Percentiles rank a stretch among this genome's conserved stretches.
Evolutionary conservation across 805 yeast genomes (phyloP).

Genomic region (Limtongozyma cylindracea): DNA sequence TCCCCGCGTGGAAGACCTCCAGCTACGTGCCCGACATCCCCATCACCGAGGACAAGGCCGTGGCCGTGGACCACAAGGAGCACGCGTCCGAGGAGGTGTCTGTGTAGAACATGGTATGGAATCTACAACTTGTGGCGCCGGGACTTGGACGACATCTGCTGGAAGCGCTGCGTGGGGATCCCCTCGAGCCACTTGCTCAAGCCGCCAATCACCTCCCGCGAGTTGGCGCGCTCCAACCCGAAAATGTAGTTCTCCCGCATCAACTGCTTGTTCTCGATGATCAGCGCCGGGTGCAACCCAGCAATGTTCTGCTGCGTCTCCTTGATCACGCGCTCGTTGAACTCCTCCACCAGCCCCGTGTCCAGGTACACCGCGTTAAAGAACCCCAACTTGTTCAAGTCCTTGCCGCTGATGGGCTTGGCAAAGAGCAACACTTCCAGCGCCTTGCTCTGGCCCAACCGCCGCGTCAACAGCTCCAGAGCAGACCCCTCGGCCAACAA

Average conservation of each 20-base stretch:
- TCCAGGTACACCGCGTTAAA: conserved; percentile 28
- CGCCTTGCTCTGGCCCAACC: conserved; percentile 52
- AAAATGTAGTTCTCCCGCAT: conserved; percentile 13
- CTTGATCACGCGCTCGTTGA: conserved; percentile 13
- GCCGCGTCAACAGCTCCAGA: conserved; percentile 35
- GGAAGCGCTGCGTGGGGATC: conserved; percentile 44
- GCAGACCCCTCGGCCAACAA: conserved; percentile 67
- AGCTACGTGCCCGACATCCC: too few relatives aligned
- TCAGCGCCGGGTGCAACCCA: conserved; percentile 18
- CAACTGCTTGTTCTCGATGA: conserved; percentile 18
- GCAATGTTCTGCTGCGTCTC: conserved; percentile 11
- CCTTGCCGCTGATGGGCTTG: conserved; percentile 34
- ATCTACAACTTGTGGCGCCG: conserved; percentile 37
- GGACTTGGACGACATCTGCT: conserved; percentile 22
- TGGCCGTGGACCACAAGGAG: too few relatives aligned
- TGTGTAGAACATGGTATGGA: too few relatives aligned
- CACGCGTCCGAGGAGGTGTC: too few relatives aligned
- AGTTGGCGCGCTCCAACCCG: conserved; percentile 21
- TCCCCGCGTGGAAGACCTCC: too few relatives aligned
- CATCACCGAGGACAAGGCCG: too few relatives aligned
- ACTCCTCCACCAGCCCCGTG: conserved; percentile 10
- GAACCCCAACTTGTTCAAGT: conserved; percentile 29
- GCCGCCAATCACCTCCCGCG: conserved; percentile 46
- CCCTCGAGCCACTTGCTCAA: conserved; percentile 47
- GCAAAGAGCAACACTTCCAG: conserved; percentile 51